A percentile compares a stretch with the other conserved stretches of the same genome.
These are phyloP conservation scores for Babesia ovata DNA, from an alignment of 169 alveolate genomes.

Conservation along the genomic window DNA sequence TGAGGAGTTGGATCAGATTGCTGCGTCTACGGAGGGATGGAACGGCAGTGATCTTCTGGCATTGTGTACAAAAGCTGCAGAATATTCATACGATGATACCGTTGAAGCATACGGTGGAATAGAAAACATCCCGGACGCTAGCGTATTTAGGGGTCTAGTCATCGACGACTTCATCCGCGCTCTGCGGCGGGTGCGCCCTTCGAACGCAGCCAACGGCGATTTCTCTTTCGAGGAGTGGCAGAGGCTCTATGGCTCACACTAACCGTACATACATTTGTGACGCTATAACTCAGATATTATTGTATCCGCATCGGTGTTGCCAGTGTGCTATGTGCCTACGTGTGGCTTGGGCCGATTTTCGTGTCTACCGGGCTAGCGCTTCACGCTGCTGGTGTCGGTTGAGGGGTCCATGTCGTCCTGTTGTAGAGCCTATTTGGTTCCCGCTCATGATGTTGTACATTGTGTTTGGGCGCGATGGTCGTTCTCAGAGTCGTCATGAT, in stretches of 20 bases:
- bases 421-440: no score
- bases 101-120: slow-evolving; percentile 80
- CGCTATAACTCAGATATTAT: no score
- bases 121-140: slow-evolving; percentile 78
- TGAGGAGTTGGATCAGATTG: slow-evolving; percentile 77
- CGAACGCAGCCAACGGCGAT: slow-evolving; percentile 28
- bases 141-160: slow-evolving; percentile 81
- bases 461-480: no score
- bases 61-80: slow-evolving; percentile 87
- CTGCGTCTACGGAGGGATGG: slow-evolving; percentile 82
- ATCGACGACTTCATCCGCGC: slow-evolving; percentile 82
- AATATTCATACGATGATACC: slow-evolving; percentile 85
- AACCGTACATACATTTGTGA: neutral
- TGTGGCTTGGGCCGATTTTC: no score
- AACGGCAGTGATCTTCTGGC: slow-evolving; percentile 84
- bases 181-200: slow-evolving; percentile 78
- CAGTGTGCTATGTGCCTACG: no score
- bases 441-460: no score
- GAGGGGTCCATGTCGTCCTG: no score
- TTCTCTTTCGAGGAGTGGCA: slow-evolving; percentile 55
- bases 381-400: no score
- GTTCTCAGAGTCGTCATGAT: no score
- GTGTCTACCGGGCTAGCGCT: no score
- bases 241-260: slow-evolving; percentile 50
- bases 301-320: no score